A percentile compares a stretch with the other conserved stretches of the same genome.
These are phyloP conservation scores for Dioscorea zingiberensis DNA, from an alignment of 106 monocot species.

Conservation along the genomic window DNA sequence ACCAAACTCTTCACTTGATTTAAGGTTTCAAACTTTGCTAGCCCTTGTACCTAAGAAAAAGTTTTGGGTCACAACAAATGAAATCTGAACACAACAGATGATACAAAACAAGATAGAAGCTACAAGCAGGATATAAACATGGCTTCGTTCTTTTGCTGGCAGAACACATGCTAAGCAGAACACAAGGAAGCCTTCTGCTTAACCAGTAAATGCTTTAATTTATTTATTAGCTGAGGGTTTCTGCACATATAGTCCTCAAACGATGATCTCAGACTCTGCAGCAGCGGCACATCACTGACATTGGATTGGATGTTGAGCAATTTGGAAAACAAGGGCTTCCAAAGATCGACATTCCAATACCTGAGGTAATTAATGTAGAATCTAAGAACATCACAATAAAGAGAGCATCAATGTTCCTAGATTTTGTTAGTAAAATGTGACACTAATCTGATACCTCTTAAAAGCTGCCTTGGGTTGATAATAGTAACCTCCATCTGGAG, in stretches of 20 bases:
- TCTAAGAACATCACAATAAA: not conserved
- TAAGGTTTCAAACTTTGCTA: too few relatives aligned
- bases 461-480: slow-evolving; percentile 71
- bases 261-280: slow-evolving; percentile 46
- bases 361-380: slow-evolving; percentile 13
- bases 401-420: too few relatives aligned
- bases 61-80: too few relatives aligned
- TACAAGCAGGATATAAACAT: too few relatives aligned
- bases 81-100: too few relatives aligned
- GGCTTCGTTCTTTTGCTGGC: too few relatives aligned
- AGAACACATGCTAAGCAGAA: slow-evolving; percentile 33
- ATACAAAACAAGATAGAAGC: too few relatives aligned
- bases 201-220: slow-evolving; percentile 46
- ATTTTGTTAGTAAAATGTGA: too few relatives aligned
- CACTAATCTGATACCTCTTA: slow-evolving; percentile 50
- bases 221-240: slow-evolving; percentile 39
- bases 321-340: slow-evolving; percentile 69
- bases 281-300: slow-evolving; percentile 45
- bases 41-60: too few relatives aligned
- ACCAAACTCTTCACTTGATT: too few relatives aligned
- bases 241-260: slow-evolving; percentile 63
- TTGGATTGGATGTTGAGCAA: slow-evolving; percentile 60
- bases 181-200: slow-evolving; percentile 80
- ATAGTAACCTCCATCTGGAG: slow-evolving; percentile 33
- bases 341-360: slow-evolving; percentile 87